Evolutionary conservation across 164 flowering plant species (phyloP), one percentile per base, ranked within the genome.

Genomic region (Umbellularia californica): DNA sequence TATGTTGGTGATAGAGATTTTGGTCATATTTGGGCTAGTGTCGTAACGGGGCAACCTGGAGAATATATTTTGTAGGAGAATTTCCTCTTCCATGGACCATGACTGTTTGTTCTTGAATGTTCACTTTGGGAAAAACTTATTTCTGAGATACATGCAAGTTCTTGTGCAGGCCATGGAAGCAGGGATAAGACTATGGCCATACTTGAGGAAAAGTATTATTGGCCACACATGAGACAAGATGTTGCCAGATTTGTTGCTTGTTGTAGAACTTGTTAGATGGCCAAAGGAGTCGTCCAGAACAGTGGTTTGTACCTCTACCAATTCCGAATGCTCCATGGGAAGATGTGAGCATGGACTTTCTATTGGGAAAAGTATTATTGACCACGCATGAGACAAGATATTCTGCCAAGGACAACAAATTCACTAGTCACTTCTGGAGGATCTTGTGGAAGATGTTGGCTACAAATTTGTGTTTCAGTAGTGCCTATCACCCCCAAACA

Each of bases 401-500:
- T 33, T 52, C 50, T 25, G 13, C 58, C 19, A 27, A 14, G 27
- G 65, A 71, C 33, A 58, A 5, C n/a, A 52, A 28, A 33, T 71
- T 71, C 22, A 23, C 15, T 11, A 7, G 35, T 58, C 65, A 71
- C 41, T 71, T 58, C 22, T 71, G 35, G 65, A 22, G 65, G 55
- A 11, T 33, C 9, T 27, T 71, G 15, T 70, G 28, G 27, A 15
- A 7, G 5, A 12, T 17, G 12, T 20, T 50, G 17, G 28, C 6
- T 19, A 70, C 60, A 17, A 11, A 70, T 10, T 20, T 70, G 23
- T n/a, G n/a, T 15, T 70, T 50, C 25, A 22, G 15, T 47, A 50
- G 72, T 70, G 58, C 58, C 23, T 50, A 50, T 23, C 72, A 70
- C 25, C 63, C 72, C 4, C 33, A 70, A 22, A 50, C 72, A 22